Conservation (phyloP, 78 protist genomes). For the Planoprotostelium fungivorum region DNA sequence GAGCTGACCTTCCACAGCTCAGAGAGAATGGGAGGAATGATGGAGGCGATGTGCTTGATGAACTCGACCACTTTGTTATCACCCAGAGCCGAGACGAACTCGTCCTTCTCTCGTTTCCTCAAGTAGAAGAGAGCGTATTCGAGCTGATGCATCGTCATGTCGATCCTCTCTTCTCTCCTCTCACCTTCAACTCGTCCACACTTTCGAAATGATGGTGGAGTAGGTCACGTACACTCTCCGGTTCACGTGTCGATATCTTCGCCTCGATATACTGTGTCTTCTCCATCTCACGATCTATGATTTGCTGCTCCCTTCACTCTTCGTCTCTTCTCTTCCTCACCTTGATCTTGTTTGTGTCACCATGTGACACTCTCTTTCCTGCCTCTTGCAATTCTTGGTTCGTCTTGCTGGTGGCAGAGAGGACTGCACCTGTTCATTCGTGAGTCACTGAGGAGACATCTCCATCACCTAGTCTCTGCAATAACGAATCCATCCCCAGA, state of each 20-base stretch:
- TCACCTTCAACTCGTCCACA: too few species aligned
- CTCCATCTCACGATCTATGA: too few species aligned
- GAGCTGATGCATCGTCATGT: too few species aligned
- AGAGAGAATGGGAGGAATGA: neutral
- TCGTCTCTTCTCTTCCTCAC: too few species aligned
- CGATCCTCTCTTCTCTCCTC: too few species aligned
- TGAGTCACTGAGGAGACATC: neutral
- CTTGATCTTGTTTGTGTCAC: too few species aligned
- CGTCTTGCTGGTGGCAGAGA: neutral
- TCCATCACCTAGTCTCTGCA: neutral
- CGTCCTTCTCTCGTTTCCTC: neutral
- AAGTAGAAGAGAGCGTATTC: neutral
- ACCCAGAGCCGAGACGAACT: neutral
- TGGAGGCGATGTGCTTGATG: neutral
- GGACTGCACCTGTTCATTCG: neutral
- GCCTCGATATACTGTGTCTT: too few species aligned
- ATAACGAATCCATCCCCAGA: neutral
- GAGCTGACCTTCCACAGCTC: neutral
- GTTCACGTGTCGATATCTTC: too few species aligned
- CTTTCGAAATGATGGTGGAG: too few species aligned
- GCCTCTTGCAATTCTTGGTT: neutral
- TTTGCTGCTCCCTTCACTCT: too few species aligned
- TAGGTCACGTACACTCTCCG: too few species aligned
- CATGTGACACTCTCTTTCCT: too few species aligned
- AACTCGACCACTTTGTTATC: neutral